Conservation (phyloP, 179 eudicot species). For the Beta macrorhiza region DNA sequence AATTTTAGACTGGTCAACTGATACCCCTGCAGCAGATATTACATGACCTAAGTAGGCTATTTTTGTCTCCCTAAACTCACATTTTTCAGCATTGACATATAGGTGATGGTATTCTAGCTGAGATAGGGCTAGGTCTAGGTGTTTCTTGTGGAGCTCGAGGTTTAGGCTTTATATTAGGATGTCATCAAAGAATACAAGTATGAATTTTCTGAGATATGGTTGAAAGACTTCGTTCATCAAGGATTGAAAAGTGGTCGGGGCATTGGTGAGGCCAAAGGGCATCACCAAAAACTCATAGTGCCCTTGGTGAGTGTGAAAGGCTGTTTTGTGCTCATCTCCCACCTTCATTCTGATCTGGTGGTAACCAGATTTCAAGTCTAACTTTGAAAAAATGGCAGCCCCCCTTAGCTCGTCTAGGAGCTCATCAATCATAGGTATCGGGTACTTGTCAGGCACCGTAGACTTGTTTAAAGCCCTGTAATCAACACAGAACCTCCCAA, state of each 20-base stretch:
- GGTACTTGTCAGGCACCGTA: not conserved
- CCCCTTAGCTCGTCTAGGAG: too few relatives aligned
- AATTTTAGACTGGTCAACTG: not conserved
- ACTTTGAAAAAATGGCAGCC: too few relatives aligned
- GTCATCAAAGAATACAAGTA: constrained; percentile 1
- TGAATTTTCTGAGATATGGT: not conserved
- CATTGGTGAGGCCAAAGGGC: not conserved
- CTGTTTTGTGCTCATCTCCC: too few relatives aligned
- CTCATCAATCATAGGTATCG: too few relatives aligned
- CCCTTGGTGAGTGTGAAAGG: not conserved
- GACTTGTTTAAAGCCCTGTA: not conserved
- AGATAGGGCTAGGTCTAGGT: not conserved
- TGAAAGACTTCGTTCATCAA: constrained; percentile 7
- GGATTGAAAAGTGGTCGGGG: constrained; percentile 1
- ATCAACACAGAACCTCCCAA: not conserved
- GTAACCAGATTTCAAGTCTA: too few relatives aligned
- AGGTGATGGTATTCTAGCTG: not conserved
- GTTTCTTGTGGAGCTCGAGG: not conserved
- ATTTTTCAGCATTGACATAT: not conserved
- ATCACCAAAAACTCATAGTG: not conserved
- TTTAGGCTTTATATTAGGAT: not conserved
- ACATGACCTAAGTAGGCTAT: not conserved
- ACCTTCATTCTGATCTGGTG: too few relatives aligned
- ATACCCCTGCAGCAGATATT: not conserved
- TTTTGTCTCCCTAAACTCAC: not conserved